Conservation (phyloP, 1,284 basidiomycete species). For the Apiotrichum laibachii region DNA sequence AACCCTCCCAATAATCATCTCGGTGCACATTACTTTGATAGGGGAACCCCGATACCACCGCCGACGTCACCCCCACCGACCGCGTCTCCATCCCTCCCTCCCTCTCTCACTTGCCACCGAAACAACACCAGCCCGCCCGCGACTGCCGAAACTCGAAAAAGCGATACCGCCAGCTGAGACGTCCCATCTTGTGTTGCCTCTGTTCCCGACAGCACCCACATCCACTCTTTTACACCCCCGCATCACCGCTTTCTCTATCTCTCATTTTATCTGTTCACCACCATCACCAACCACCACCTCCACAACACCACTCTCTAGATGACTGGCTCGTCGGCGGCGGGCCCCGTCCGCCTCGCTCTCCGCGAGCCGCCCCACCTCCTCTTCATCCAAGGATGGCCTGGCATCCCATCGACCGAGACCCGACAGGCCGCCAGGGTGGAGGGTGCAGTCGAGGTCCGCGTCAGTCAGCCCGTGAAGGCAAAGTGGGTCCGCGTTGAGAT, state of each 20-base stretch:
- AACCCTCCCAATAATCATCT: too few species aligned
- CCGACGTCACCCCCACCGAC: too few species aligned
- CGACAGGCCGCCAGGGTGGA: constrained; percentile 41
- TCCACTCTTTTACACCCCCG: background rate
- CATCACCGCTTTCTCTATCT: background rate
- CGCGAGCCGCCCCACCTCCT: constrained; percentile 49
- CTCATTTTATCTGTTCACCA: background rate
- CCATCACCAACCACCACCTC: background rate
- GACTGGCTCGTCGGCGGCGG: constrained; percentile 6
- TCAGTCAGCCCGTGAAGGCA: constrained; percentile 74
- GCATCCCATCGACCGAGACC: constrained; percentile 33
- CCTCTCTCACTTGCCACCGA: too few species aligned
- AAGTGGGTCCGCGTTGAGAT: constrained; percentile 85
- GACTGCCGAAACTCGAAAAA: too few species aligned
- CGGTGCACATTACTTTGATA: too few species aligned
- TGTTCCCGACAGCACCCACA: too few species aligned
- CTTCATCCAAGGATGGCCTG: constrained; percentile 49
- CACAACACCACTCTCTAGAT: background rate
- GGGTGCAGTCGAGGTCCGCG: constrained; percentile 71
- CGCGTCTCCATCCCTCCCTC: too few species aligned
- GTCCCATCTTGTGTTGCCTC: too few species aligned
- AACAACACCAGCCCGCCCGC: too few species aligned
- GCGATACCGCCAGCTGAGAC: too few species aligned
- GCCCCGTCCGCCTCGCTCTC: constrained; percentile 40
- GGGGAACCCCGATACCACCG: too few species aligned